Base-by-base conservation (phyloP, 306 rosid genomes). In the Biancaea sappan region DNA sequence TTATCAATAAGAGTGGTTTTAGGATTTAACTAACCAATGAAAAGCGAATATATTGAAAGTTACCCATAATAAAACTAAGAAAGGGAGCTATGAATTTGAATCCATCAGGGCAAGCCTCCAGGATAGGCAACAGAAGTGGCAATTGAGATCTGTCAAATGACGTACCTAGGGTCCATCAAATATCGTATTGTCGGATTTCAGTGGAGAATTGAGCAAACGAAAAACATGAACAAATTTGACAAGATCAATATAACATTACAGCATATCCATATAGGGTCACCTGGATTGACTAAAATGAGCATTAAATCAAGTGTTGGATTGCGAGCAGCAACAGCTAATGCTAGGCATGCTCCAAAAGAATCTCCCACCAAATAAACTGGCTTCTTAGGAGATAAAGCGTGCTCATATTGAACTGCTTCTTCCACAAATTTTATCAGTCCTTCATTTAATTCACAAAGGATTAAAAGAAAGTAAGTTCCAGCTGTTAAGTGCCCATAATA, bases 291-390 rank as follows among this genome's bases (percentile, higher is more conserved):
- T 69, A 93, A 77, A 71, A 89, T 66, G 61, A 93, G 73, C 50
- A 91, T 86, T 52, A 93, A 87, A 76, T 93, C 98, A 66, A 93
- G 48, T 25, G 81, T 40, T 38, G 97, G 97, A 91, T 91, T 91
- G 44, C 84, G 91, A 79, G 98, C 86, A 66, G 98, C 98, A 72
- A 93, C 88, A 1, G 98, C 92, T 29, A 93, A 96, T 43, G 98
- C 89, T 60, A 93, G 78, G 87, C 98, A 86, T 85, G 97, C 98
- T 59, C 98, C 98, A 79, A 93, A 71, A 57, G 98, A 93, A 76
- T 93, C 98, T 62, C 98, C 98, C 4, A 91, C 90, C 84, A 93
- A 84, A 80, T 93, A 93, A 69, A 93, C 88, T 56, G 98, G 97
- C 82, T 86, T 93, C 66, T 85, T 84, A 31, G 96, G 98, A 71